Conservation (phyloP, 1,284 basidiomycete genomes). For the Rugiboletus extremiorientalis region DNA sequence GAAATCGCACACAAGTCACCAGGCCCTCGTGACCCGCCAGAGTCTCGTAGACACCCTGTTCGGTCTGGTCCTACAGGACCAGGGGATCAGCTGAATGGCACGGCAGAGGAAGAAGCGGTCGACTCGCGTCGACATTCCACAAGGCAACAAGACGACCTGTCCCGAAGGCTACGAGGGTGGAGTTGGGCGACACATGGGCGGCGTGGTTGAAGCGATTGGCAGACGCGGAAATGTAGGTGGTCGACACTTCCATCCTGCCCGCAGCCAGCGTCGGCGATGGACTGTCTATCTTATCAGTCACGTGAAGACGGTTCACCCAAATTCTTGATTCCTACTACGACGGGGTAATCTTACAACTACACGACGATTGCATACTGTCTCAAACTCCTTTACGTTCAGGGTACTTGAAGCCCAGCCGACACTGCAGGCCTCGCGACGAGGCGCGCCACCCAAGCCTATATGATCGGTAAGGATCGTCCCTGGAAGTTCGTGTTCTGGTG, state of each 20-base stretch:
- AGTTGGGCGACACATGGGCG: conserved; percentile 54
- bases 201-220: conserved; percentile 75
- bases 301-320: not conserved
- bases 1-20: conserved; percentile 77
- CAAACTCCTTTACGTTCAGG: not conserved
- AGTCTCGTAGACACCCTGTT: conserved; percentile 63
- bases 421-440: conserved; percentile 25
- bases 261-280: not conserved
- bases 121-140: conserved; percentile 66
- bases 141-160: conserved; percentile 75
- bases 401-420: conserved; percentile 23
- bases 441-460: conserved; percentile 34
- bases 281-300: conserved; percentile 9
- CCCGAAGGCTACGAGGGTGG: conserved; percentile 69
- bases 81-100: conserved; percentile 4
- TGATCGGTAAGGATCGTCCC: not conserved
- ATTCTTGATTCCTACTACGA: not conserved
- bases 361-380: not conserved
- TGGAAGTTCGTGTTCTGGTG: no score
- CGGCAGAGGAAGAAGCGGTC: not conserved
- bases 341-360: conserved; percentile 1
- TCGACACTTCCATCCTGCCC: conserved; percentile 22
- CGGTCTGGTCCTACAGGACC: conserved; percentile 42
- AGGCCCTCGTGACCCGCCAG: conserved; percentile 72
- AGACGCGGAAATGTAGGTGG: conserved; percentile 76